Conservation (phyloP, 768 basidiomycete genomes). For the Phlegmacium glaucopus region DNA sequence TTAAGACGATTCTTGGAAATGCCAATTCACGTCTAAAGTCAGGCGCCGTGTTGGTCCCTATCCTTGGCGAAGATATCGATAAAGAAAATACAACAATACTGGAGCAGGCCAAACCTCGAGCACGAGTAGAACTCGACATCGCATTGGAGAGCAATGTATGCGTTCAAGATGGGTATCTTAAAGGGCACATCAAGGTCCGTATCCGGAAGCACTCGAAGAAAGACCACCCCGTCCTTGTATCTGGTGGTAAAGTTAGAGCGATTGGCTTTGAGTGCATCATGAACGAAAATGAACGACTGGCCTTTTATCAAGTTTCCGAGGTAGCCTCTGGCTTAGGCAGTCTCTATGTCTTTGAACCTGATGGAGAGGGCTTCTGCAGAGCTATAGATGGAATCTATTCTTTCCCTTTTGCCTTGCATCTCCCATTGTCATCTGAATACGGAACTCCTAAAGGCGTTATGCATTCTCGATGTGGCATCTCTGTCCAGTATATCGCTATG, state of each 20-base stretch:
- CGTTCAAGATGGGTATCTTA: slow-evolving; percentile 75
- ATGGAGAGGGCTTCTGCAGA: slow-evolving; percentile 59
- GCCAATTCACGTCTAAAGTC: slow-evolving; percentile 51
- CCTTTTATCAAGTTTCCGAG: slow-evolving; percentile 76
- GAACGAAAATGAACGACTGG: slow-evolving; percentile 56
- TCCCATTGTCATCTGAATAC: slow-evolving; percentile 52
- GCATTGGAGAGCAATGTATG: slow-evolving; percentile 69
- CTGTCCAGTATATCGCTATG: slow-evolving; percentile 78
- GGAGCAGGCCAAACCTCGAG: slow-evolving; percentile 69
- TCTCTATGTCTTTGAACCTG: slow-evolving; percentile 42
- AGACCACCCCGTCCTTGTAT: slow-evolving; percentile 57
- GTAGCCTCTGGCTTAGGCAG: slow-evolving; percentile 42
- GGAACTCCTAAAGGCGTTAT: slow-evolving; percentile 60
- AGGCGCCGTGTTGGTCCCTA: slow-evolving; percentile 43
- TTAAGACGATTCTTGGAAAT: slow-evolving; percentile 63
- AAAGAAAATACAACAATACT: slow-evolving; percentile 38
- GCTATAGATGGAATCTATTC: slow-evolving; percentile 65
- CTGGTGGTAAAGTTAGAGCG: slow-evolving; percentile 74
- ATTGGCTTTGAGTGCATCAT: slow-evolving; percentile 81
- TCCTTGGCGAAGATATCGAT: slow-evolving; percentile 15
- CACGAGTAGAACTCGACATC: slow-evolving; percentile 82
- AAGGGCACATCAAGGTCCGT: slow-evolving; percentile 65
- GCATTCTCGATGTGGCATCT: slow-evolving; percentile 51
- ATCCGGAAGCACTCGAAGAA: slow-evolving; percentile 55
- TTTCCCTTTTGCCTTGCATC: slow-evolving; percentile 69